phyloP scores from a whole-genome alignment of 2,329 filamentous ascomycete genomes.

The Neofusicoccum ribis region DNA sequence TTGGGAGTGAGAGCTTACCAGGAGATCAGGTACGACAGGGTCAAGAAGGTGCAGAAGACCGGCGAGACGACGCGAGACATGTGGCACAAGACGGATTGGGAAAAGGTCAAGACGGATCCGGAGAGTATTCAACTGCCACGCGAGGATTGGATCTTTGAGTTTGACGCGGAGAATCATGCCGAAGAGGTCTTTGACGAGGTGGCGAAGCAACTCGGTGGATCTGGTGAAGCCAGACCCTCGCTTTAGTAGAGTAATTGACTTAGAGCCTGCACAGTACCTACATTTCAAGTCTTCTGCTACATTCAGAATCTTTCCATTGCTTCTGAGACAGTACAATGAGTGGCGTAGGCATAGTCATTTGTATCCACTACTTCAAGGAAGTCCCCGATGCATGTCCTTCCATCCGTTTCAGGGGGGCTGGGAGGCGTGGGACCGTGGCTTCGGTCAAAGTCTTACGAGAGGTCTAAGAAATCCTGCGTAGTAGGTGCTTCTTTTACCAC shows the following conservation, averaged over 20 bases:
- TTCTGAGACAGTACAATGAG: too few relatives aligned
- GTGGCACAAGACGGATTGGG: conserved; percentile 30
- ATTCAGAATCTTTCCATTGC: too few relatives aligned
- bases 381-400: too few relatives aligned
- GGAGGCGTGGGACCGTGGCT: too few relatives aligned
- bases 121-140: neutral
- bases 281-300: too few relatives aligned
- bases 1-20: conserved; percentile 10
- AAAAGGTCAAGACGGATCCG: conserved; percentile 10
- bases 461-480: too few relatives aligned
- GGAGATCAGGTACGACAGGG: conserved; percentile 9
- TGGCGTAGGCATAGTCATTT: too few relatives aligned
- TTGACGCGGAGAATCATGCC: conserved; percentile 11
- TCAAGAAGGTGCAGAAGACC: conserved; percentile 25
- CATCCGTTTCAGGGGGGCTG: too few relatives aligned
- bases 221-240: neutral
- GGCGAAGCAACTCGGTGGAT: conserved; percentile 25
- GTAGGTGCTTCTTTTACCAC: too few relatives aligned
- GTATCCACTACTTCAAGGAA: too few relatives aligned
- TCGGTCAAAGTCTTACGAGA: too few relatives aligned
- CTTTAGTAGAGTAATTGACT: neutral
- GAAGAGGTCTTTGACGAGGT: conserved; percentile 25
- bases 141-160: conserved; percentile 11
- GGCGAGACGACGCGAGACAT: conserved; percentile 17
- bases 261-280: too few relatives aligned